Percentiles rank a stretch among this genome's conserved stretches.
These are phyloP conservation scores for Yamadazyma oceani DNA, from an alignment of 1,139 yeast genomes.

Conservation along the genomic window DNA sequence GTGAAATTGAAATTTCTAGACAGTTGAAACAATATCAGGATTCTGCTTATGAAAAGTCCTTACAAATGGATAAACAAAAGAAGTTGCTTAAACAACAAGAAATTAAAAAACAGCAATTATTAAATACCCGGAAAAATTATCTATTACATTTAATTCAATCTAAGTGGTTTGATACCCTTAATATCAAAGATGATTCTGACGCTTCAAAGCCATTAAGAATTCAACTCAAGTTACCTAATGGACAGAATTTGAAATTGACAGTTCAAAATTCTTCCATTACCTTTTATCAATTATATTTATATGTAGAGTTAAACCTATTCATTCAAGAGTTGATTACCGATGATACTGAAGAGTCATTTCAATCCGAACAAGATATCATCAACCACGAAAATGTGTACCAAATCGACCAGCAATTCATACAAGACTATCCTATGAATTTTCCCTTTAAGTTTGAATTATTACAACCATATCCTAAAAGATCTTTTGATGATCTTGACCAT, in stretches of 20 bases:
- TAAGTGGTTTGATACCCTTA: conserved; percentile 18
- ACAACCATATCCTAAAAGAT: conserved; percentile 46
- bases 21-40: conserved; percentile 56
- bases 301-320: conserved; percentile 50
- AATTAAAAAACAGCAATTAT: conserved; percentile 15
- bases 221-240: conserved; percentile 50
- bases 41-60: conserved; percentile 52
- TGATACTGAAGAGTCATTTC: conserved; percentile 9
- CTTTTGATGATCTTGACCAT: conserved; percentile 22
- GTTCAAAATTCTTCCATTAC: conserved; percentile 34
- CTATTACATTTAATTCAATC: conserved; percentile 14
- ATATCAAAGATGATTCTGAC: conserved; percentile 7
- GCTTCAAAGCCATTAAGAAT: conserved; percentile 21
- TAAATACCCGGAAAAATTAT: conserved; percentile 14
- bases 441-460: conserved; percentile 39
- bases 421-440: conserved; percentile 21
- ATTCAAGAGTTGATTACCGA: conserved; percentile 16
- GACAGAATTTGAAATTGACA: conserved; percentile 60
- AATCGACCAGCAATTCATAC: conserved; percentile 9
- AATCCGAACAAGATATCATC: conserved; percentile 9
- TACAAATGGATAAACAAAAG: conserved; percentile 44
- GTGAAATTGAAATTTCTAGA: conserved; percentile 53
- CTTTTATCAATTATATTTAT: conserved; percentile 63
- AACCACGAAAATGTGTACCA: conserved; percentile 12
- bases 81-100: conserved; percentile 29